phyloP scores from a whole-genome alignment of 306 rosid species.

The Quercus glauca region DNA sequence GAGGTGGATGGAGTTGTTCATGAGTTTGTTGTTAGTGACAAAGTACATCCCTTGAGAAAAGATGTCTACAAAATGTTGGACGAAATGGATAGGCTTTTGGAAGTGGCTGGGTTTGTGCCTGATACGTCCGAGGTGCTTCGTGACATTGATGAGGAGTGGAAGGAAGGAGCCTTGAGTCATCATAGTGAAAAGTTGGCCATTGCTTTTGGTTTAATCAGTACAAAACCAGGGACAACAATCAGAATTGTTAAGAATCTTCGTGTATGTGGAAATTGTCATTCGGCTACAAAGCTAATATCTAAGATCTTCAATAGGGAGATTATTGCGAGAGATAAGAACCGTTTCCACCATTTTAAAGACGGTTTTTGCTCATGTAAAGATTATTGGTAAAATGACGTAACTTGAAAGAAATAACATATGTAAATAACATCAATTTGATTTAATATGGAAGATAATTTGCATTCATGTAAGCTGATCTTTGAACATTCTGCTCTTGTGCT shows the following conservation, averaged over 20 bases:
- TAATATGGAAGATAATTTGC: slow-evolving; percentile 1
- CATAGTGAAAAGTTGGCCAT: slow-evolving; percentile 88
- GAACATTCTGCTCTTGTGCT: slow-evolving; percentile 8
- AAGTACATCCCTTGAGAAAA: slow-evolving; percentile 52
- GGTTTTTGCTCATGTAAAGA: slow-evolving; percentile 78
- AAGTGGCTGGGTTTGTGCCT: slow-evolving; percentile 53
- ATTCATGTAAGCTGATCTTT: slow-evolving; percentile 2
- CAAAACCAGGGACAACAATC: slow-evolving; percentile 73
- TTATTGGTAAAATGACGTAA: slow-evolving; percentile 43
- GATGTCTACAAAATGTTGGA: slow-evolving; percentile 54
- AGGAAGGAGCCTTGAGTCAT: slow-evolving; percentile 76
- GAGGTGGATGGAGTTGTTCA: slow-evolving; percentile 73
- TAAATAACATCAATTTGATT: background rate
- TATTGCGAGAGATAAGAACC: slow-evolving; percentile 82
- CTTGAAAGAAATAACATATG: background rate
- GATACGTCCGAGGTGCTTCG: slow-evolving; percentile 79
- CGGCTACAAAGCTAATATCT: slow-evolving; percentile 73
- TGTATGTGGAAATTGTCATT: slow-evolving; percentile 80
- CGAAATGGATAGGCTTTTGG: slow-evolving; percentile 64
- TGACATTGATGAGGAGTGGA: slow-evolving; percentile 84
- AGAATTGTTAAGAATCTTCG: slow-evolving; percentile 83
- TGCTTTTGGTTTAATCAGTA: slow-evolving; percentile 78
- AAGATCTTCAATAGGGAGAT: slow-evolving; percentile 76
- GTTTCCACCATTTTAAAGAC: slow-evolving; percentile 79
- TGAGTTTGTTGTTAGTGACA: slow-evolving; percentile 84